Conservation (phyloP, 768 basidiomycete genomes). For the Boletales sp. region DNA sequence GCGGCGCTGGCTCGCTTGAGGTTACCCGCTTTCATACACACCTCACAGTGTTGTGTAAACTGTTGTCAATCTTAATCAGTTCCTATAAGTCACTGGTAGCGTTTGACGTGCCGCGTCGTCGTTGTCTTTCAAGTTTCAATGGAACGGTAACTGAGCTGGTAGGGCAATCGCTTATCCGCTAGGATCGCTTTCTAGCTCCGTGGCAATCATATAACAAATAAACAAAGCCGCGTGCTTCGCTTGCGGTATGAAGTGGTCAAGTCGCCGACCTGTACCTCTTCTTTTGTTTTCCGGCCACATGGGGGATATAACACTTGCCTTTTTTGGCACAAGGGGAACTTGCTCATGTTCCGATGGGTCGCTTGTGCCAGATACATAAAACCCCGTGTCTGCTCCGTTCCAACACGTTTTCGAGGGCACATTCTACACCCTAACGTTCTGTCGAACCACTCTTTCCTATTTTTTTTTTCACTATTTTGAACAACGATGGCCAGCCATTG, state of each 20-base stretch:
- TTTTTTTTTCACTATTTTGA: constrained; percentile 1
- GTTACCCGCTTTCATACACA: not conserved
- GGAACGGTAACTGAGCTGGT: constrained; percentile 8
- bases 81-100: too few species aligned
- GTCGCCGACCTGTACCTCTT: constrained; percentile 6
- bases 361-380: constrained; percentile 13
- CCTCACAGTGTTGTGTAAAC: not conserved
- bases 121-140: too few species aligned
- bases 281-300: constrained; percentile 25
- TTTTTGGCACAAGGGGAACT: constrained; percentile 26
- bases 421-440: not conserved
- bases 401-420: constrained; percentile 6
- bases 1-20: constrained; percentile 18
- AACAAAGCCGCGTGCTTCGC: constrained; percentile 2
- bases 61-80: not conserved
- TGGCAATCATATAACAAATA: constrained; percentile 2
- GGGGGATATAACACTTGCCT: constrained; percentile 29
- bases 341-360: constrained; percentile 7
- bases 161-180: not conserved
- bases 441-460: not conserved
- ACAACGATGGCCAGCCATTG: constrained; percentile 22
- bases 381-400: constrained; percentile 4
- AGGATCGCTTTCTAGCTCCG: not conserved
- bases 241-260: not conserved
- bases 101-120: not conserved